Evolutionary conservation across 805 yeast genomes (phyloP), one percentile per base, ranked within the genome.

Genomic region (Jamesozyma jinghongensis): DNA sequence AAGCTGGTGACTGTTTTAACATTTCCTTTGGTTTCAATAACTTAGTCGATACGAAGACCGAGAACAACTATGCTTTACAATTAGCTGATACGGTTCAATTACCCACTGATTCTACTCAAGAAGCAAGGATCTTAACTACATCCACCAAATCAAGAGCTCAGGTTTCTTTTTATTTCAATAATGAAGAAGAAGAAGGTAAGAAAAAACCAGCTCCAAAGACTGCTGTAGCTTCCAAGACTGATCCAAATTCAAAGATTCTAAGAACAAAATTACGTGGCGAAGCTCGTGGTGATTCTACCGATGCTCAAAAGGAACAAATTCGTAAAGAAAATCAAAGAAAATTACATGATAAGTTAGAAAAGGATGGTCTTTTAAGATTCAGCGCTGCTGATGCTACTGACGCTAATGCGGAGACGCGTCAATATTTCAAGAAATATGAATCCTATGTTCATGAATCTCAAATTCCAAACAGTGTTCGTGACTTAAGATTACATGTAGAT

Each of bases 361-460:
- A 83, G 53, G 90, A 83, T 55, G 98, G 98, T 26, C 66, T 84
- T 43, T 76, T 81, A 39, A 73, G 94, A 56, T 88, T 79, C 56
- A 79, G 82, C 45, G 83, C 85, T 34, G 83, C 85, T 12, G 90
- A 79, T 62, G 85, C 85, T 4, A 72, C 74, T 25, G 80, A 75
- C 48, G 64, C 67, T 5, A 73, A 70, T 18, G 66, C 51, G 27
- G 68, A 63, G 35, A 59, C 65, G 26, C 66, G 69, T 33, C 87
- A 79, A 40, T 68, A 69, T 49, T 88, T 90, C 70, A 85, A 85
- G 56, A 83, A 83, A 58, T 92, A 85, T 63, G 98, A 90, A 67
- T 87, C 97, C 0, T 90, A 90, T 62, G 79, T 88, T 38, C 74
- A 97, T 53, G 98, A 90, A 59, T 71, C 92, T 3, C 97, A 92